Evolutionary conservation across 2,329 filamentous ascomycete species (phyloP).

Genomic region (Aspergillus neotritici): DNA sequence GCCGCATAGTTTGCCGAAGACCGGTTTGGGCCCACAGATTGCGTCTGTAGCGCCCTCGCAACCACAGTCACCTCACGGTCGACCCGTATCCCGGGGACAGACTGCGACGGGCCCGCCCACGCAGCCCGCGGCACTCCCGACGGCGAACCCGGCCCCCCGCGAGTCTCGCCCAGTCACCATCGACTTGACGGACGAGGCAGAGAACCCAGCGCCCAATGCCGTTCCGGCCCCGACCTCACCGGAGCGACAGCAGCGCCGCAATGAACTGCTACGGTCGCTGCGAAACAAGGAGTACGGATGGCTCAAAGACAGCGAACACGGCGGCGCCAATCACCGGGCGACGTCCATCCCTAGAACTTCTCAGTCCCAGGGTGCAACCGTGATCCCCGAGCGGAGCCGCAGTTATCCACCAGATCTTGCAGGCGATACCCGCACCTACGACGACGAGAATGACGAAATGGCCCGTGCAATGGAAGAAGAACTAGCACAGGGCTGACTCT

Average conservation of each 20-base stretch:
- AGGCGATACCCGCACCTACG: background rate
- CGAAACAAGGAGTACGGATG: constrained; percentile 29
- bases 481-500: constrained; percentile 11
- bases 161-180: constrained; percentile 12
- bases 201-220: background rate
- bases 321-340: background rate
- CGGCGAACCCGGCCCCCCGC: background rate
- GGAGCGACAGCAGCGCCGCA: constrained; percentile 7
- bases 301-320: constrained; percentile 15
- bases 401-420: background rate
- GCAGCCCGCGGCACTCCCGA: background rate
- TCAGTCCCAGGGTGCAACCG: background rate
- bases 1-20: constrained; percentile 3
- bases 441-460: constrained; percentile 18
- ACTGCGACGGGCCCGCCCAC: background rate
- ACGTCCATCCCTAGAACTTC: background rate
- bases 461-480: constrained; percentile 24
- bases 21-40: background rate
- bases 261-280: constrained; percentile 20
- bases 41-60: background rate
- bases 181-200: constrained; percentile 17
- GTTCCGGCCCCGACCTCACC: background rate
- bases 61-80: too few species aligned
- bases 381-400: constrained; percentile 1
- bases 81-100: background rate